Conservation (phyloP, 2,329 filamentous ascomycete genomes). For the Aspergillus felis region DNA sequence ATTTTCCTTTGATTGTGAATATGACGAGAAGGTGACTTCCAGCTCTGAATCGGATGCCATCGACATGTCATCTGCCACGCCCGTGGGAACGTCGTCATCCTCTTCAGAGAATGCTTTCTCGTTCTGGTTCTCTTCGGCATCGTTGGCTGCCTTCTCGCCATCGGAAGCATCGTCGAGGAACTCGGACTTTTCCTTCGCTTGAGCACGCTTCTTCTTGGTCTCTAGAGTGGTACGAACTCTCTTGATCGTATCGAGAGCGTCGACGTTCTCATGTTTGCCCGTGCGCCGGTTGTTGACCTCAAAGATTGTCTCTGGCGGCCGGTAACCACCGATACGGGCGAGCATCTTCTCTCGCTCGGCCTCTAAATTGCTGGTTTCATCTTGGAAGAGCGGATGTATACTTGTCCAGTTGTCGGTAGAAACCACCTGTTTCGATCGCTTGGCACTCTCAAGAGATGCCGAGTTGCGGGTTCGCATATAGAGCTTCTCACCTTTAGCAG, state of each 20-base stretch:
- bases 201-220: conserved; percentile 38
- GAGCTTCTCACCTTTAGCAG: conserved; percentile 84
- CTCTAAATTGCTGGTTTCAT: conserved; percentile 59
- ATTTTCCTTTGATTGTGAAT: conserved; percentile 45
- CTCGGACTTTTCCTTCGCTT: conserved; percentile 25
- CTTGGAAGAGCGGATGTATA: conserved; percentile 75
- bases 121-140: conserved; percentile 28
- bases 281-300: conserved; percentile 78
- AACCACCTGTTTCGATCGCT: conserved; percentile 75
- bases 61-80: conserved; percentile 48
- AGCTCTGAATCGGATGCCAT: conserved; percentile 61
- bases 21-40: conserved; percentile 67
- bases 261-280: conserved; percentile 66
- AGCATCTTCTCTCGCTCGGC: conserved; percentile 80
- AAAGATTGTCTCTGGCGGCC: conserved; percentile 92
- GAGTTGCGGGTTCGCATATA: conserved; percentile 88
- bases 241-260: conserved; percentile 53
- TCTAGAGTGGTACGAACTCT: conserved; percentile 42
- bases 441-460: conserved; percentile 85
- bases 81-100: conserved; percentile 38
- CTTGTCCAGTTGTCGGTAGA: conserved; percentile 66
- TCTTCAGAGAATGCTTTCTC: conserved; percentile 36
- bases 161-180: conserved; percentile 14
- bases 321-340: conserved; percentile 80
- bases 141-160: conserved; percentile 15